Evolutionary conservation across 495 filamentous ascomycete genomes (phyloP).

Genomic region (Hypoxylon crocopeplum): DNA sequence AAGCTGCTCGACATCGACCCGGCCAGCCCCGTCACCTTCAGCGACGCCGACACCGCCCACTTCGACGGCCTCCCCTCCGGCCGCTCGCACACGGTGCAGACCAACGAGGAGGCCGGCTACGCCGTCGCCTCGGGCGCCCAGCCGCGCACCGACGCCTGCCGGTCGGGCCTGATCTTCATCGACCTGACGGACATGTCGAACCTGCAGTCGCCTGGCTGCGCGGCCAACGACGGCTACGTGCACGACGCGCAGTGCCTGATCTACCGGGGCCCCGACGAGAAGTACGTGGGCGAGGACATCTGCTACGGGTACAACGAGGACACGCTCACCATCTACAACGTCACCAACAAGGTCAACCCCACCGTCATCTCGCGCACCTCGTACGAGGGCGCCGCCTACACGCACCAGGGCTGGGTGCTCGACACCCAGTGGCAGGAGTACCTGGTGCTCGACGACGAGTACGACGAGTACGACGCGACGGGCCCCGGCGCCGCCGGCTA

Average conservation of each 20-base stretch:
- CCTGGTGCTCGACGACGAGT: slow-evolving; percentile 67
- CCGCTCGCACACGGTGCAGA: slow-evolving; percentile 60
- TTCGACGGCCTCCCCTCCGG: slow-evolving; percentile 54
- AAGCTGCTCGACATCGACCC: slow-evolving; percentile 45
- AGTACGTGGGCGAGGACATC: slow-evolving; percentile 61
- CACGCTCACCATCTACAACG: slow-evolving; percentile 60
- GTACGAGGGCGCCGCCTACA: slow-evolving; percentile 65
- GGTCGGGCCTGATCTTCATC: slow-evolving; percentile 61
- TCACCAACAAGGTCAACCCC: slow-evolving; percentile 59
- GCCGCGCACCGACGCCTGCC: slow-evolving; percentile 54
- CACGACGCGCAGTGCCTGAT: slow-evolving; percentile 67
- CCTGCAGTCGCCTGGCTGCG: slow-evolving; percentile 59
- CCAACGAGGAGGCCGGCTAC: slow-evolving; percentile 58
- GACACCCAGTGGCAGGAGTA: slow-evolving; percentile 59
- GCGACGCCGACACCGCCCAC: slow-evolving; percentile 45
- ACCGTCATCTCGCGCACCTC: slow-evolving; percentile 60
- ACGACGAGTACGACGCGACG: slow-evolving; percentile 58
- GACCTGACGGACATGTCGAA: slow-evolving; percentile 58
- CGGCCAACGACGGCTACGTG: slow-evolving; percentile 62
- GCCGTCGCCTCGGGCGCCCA: slow-evolving; percentile 59
- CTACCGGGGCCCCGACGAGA: slow-evolving; percentile 62
- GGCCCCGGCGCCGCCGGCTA: slow-evolving; percentile 53
- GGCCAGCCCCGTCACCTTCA: slow-evolving; percentile 39
- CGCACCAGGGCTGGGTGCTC: slow-evolving; percentile 68
- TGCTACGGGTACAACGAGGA: slow-evolving; percentile 67